Conservation (phyloP, 1,139 yeast species). For the Eremothecium coryli region DNA sequence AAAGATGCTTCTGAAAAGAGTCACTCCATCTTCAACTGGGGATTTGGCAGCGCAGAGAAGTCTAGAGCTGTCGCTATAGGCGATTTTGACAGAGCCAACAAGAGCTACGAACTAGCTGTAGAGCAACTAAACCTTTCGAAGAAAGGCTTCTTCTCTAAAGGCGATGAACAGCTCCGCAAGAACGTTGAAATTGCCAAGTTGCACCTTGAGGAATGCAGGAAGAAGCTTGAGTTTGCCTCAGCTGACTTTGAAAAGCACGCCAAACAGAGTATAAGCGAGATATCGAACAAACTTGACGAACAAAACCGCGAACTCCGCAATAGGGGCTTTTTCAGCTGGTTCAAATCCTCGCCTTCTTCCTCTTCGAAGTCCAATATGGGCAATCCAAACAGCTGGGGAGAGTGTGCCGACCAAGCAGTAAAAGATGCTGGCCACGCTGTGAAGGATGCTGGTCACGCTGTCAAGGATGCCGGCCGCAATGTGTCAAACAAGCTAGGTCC, state of each 20-base stretch:
- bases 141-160: conserved; percentile 16
- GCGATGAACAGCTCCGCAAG: conserved; percentile 16
- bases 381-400: conserved; percentile 37
- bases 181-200: conserved; percentile 21
- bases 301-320: conserved; percentile 18
- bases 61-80: conserved; percentile 27
- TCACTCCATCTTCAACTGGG: conserved; percentile 27
- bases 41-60: conserved; percentile 28
- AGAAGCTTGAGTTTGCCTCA: conserved; percentile 20
- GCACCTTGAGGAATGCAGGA: conserved; percentile 16
- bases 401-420: conserved; percentile 35
- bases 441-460: not conserved
- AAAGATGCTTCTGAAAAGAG: conserved; percentile 15
- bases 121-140: conserved; percentile 15
- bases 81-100: conserved; percentile 24
- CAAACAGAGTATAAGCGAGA: conserved; percentile 21
- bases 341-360: conserved; percentile 11
- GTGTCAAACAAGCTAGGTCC: conserved; percentile 16
- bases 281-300: conserved; percentile 22
- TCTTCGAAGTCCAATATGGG: conserved; percentile 24
- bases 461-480: not conserved
- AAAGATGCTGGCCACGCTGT: conserved; percentile 24
- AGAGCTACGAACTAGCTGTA: conserved; percentile 18
- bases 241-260: conserved; percentile 17
- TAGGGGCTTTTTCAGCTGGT: conserved; percentile 20